phyloP scores from a whole-genome alignment of 108 stramenopile genomes.

The Schizochytrium sp. region DNA sequence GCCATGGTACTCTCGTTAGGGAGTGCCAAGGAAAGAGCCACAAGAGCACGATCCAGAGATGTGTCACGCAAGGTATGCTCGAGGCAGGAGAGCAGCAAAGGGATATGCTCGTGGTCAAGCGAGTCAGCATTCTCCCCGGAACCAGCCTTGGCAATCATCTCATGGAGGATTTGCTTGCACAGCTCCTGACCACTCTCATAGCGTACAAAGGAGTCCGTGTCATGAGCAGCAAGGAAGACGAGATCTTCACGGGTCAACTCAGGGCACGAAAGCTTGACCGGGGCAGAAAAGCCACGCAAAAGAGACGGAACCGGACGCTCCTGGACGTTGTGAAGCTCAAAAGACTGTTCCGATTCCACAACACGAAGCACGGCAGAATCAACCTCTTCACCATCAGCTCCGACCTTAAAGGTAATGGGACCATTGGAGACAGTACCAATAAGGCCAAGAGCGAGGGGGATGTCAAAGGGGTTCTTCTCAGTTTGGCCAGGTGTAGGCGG shows the following conservation, averaged over 20 bases:
- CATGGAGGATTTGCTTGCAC: neutral
- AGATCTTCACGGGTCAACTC: slow-evolving; percentile 34
- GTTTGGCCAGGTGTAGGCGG: slow-evolving; percentile 71
- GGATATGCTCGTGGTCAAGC: neutral
- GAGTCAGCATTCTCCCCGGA: neutral
- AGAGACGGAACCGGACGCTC: slow-evolving; percentile 87
- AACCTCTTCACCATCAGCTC: slow-evolving; percentile 85
- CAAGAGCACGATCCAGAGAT: slow-evolving; percentile 9
- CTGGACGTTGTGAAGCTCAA: slow-evolving; percentile 67
- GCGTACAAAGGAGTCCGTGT: slow-evolving; percentile 76
- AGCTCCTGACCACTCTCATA: slow-evolving; percentile 74
- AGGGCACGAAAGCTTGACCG: slow-evolving; percentile 84
- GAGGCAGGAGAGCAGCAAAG: neutral
- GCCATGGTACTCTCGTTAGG: neutral
- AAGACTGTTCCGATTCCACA: neutral
- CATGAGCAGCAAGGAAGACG: slow-evolving; percentile 72
- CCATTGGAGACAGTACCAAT: slow-evolving; percentile 84
- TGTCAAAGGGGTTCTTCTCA: slow-evolving; percentile 83
- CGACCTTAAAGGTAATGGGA: slow-evolving; percentile 83
- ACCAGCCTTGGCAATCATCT: neutral
- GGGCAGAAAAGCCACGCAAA: slow-evolving; percentile 91
- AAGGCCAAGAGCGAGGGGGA: slow-evolving; percentile 91
- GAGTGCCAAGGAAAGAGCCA: neutral
- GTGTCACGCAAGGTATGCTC: neutral
- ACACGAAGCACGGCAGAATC: slow-evolving; percentile 83